Conservation (phyloP, 352 stramenopile genomes). For the Phytophthora kernoviae region DNA sequence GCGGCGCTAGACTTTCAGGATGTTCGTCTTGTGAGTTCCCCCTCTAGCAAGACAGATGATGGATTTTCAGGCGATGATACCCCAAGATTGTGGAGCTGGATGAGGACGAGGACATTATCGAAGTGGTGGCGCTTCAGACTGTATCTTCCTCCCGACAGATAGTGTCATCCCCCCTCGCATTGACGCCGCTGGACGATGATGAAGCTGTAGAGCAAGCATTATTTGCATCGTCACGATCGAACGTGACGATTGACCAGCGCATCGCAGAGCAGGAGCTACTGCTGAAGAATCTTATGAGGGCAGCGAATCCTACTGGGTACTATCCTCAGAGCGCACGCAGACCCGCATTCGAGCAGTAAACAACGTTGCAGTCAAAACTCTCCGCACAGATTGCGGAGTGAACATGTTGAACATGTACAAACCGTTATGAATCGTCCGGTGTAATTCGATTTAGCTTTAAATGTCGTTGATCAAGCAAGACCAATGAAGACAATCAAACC, state of each 20-base stretch:
- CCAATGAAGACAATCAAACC: not conserved
- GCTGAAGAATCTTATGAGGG: constrained; percentile 39
- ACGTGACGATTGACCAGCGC: constrained; percentile 38
- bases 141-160: constrained; percentile 34
- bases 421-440: constrained; percentile 26
- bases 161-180: constrained; percentile 34
- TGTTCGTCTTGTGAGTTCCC: constrained; percentile 21
- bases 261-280: constrained; percentile 43
- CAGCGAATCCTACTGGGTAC: constrained; percentile 40
- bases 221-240: constrained; percentile 26
- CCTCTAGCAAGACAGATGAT: constrained; percentile 11
- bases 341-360: constrained; percentile 18
- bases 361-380: constrained; percentile 7
- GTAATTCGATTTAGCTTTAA: constrained; percentile 26
- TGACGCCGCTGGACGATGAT: constrained; percentile 14
- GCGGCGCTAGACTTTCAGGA: constrained; percentile 34
- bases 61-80: constrained; percentile 5
- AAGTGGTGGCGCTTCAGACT: constrained; percentile 17
- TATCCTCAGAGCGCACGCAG: constrained; percentile 21
- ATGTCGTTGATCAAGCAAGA: not conserved
- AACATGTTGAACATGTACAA: constrained; percentile 33
- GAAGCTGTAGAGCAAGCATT: constrained; percentile 25
- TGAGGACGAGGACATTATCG: constrained; percentile 10
- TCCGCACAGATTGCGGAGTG: constrained; percentile 6
- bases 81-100: constrained; percentile 28